Evolutionary conservation across 2,329 filamentous ascomycete genomes (phyloP).

Genomic region (Sporothrix brunneoviolacea): DNA sequence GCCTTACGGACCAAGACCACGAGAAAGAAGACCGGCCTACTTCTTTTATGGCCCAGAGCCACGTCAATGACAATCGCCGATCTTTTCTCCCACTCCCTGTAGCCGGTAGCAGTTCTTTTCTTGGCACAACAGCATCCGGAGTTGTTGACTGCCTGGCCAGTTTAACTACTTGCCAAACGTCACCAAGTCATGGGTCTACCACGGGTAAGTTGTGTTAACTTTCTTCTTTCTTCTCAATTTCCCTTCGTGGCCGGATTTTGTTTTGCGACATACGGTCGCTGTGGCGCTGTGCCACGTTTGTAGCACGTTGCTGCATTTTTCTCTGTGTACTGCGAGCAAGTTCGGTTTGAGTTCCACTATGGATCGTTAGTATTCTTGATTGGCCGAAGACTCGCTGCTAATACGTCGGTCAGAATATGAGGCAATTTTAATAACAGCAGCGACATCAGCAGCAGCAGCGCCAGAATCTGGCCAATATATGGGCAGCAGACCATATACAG

Average conservation of each 20-base stretch:
- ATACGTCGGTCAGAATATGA: constrained; percentile 27
- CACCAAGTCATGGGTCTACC: constrained; percentile 26
- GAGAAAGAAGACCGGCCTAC: constrained; percentile 11
- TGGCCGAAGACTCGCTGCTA: too few relatives aligned
- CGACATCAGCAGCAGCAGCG: constrained; percentile 9
- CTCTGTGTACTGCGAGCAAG: too few relatives aligned
- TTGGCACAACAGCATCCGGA: constrained; percentile 5
- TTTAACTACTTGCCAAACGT: constrained; percentile 31
- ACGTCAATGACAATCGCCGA: constrained; percentile 11
- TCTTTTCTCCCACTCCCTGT: constrained; percentile 16
- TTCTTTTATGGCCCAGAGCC: background rate
- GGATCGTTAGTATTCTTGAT: too few relatives aligned
- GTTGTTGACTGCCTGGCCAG: constrained; percentile 17
- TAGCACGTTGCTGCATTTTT: too few relatives aligned
- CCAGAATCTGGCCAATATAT: constrained; percentile 24
- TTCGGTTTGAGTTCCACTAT: too few relatives aligned
- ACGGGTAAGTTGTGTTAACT: constrained; percentile 24
- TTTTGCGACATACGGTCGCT: too few relatives aligned
- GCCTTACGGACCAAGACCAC: constrained; percentile 23
- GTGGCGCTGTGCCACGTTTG: too few relatives aligned
- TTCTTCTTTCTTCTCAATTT: background rate
- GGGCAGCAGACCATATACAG: constrained; percentile 24
- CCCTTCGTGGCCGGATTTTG: background rate
- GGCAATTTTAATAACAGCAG: constrained; percentile 19
- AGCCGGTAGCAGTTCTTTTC: background rate